phyloP scores from a whole-genome alignment of 208 protist genomes.

The Wallacemonas sp. region DNA sequence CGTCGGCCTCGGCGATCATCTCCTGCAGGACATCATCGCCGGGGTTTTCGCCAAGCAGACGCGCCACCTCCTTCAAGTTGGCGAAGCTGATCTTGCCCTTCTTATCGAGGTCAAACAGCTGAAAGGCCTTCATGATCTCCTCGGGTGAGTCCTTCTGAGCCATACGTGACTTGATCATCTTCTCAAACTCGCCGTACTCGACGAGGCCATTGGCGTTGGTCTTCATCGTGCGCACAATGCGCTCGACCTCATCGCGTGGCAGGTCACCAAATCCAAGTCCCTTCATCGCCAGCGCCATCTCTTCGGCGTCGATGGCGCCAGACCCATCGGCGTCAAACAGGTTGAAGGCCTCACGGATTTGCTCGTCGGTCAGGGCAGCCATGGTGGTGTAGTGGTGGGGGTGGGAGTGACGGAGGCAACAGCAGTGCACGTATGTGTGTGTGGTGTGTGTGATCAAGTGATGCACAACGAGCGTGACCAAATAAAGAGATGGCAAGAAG shows the following conservation, averaged over 20 bases:
- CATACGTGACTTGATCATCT: slow-evolving; percentile 91
- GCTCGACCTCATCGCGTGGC: slow-evolving; percentile 92
- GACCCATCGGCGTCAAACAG: slow-evolving; percentile 97
- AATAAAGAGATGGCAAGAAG: neutral
- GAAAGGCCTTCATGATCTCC: slow-evolving; percentile 96
- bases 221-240: slow-evolving; percentile 86
- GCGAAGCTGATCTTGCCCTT: slow-evolving; percentile 96
- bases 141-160: slow-evolving; percentile 91
- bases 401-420: too few relatives aligned
- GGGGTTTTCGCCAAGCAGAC: slow-evolving; percentile 95
- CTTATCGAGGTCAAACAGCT: slow-evolving; percentile 96
- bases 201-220: slow-evolving; percentile 88
- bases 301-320: slow-evolving; percentile 91
- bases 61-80: slow-evolving; percentile 96
- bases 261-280: slow-evolving; percentile 94
- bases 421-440: too few relatives aligned
- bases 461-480: neutral
- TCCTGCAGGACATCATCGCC: slow-evolving; percentile 97
- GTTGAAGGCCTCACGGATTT: slow-evolving; percentile 97
- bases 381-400: slow-evolving; percentile 43
- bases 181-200: slow-evolving; percentile 89
- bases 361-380: slow-evolving; percentile 90
- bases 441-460: too few relatives aligned
- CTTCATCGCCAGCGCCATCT: slow-evolving; percentile 95
- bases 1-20: slow-evolving; percentile 97